Percentiles rank a stretch among this genome's conserved stretches.
Evolutionary conservation across 768 basidiomycete genomes (phyloP).

Genomic region (Leucocoprinus birnbaumii): DNA sequence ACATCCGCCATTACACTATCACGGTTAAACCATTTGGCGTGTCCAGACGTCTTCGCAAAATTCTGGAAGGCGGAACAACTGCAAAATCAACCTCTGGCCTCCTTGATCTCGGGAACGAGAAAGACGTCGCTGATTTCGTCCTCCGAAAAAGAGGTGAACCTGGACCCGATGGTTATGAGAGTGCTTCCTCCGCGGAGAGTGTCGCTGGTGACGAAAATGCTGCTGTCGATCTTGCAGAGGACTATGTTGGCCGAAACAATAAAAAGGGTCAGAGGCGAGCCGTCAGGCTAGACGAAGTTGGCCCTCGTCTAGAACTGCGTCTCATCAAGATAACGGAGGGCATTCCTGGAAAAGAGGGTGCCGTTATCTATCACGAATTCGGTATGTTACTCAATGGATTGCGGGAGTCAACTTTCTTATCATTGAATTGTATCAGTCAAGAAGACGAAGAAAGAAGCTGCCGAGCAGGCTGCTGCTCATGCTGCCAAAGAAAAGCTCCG

Average conservation of each 20-base stretch:
- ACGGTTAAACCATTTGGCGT: constrained; percentile 94
- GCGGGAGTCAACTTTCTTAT: constrained; percentile 4
- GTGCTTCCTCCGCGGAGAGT: constrained; percentile 79
- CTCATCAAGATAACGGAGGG: constrained; percentile 95
- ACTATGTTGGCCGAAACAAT: constrained; percentile 95
- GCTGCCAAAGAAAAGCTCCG: constrained; percentile 73
- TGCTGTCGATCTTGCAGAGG: constrained; percentile 81
- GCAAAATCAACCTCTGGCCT: constrained; percentile 37
- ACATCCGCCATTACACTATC: constrained; percentile 94
- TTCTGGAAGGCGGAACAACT: constrained; percentile 63
- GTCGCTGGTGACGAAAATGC: constrained; percentile 84
- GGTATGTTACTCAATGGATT: constrained; percentile 46
- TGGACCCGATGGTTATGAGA: constrained; percentile 70
- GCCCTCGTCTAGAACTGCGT: constrained; percentile 90
- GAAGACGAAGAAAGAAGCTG: constrained; percentile 78
- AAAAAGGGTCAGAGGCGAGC: constrained; percentile 89
- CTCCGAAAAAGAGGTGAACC: constrained; percentile 65
- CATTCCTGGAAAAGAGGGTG: constrained; percentile 88
- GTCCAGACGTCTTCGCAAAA: constrained; percentile 83
- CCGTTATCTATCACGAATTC: constrained; percentile 92
- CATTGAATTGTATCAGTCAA: constrained; percentile 58
- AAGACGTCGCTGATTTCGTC: constrained; percentile 95
- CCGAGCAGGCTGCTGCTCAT: constrained; percentile 67
- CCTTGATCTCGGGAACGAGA: constrained; percentile 83
- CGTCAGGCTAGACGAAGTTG: constrained; percentile 89